Evolutionary conservation across 2,329 filamentous ascomycete species (phyloP).

Genomic region (Fusarium penzigii): DNA sequence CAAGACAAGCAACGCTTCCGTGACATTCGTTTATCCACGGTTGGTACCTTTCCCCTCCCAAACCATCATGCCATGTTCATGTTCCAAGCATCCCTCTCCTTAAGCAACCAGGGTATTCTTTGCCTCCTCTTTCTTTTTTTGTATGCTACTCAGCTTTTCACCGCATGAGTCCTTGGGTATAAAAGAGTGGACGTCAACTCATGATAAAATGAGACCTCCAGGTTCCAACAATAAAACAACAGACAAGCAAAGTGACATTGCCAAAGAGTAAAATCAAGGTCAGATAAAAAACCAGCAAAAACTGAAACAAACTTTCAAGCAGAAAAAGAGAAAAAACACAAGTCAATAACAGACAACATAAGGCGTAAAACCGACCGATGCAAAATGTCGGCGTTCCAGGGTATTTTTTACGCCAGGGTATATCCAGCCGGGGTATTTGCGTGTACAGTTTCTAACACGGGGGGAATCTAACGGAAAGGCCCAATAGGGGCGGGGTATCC

Average conservation of each 20-base stretch:
- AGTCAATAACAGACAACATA: constrained; percentile 35
- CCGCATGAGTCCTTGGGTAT: constrained; percentile 35
- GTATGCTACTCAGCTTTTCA: constrained; percentile 33
- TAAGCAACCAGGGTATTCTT: constrained; percentile 37
- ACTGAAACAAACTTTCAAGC: constrained; percentile 14
- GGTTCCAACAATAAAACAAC: constrained; percentile 26
- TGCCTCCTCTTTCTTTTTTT: constrained; percentile 25
- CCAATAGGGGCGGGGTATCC: constrained; percentile 93
- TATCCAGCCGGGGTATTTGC: constrained; percentile 65
- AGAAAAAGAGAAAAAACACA: constrained; percentile 25
- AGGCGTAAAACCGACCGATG: constrained; percentile 48
- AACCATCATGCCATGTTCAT: constrained; percentile 25
- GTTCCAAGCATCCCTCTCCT: constrained; percentile 26
- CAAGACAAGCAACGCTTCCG: constrained; percentile 19
- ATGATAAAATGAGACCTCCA: constrained; percentile 33
- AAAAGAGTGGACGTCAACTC: constrained; percentile 36
- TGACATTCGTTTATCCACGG: constrained; percentile 22
- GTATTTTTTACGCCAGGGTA: constrained; percentile 65
- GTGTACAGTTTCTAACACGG: constrained; percentile 49
- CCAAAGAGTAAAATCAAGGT: constrained; percentile 5
- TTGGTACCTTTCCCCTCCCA: constrained; percentile 30
- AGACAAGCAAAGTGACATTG: constrained; percentile 6
- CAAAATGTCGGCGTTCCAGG: constrained; percentile 46
- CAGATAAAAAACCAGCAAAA: constrained; percentile 6
- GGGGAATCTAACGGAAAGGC: constrained; percentile 77